A percentile compares a stretch with the other conserved stretches of the same genome.
phyloP scores from a whole-genome alignment of 2,329 filamentous ascomycete genomes.

The Claviceps paspali region DNA sequence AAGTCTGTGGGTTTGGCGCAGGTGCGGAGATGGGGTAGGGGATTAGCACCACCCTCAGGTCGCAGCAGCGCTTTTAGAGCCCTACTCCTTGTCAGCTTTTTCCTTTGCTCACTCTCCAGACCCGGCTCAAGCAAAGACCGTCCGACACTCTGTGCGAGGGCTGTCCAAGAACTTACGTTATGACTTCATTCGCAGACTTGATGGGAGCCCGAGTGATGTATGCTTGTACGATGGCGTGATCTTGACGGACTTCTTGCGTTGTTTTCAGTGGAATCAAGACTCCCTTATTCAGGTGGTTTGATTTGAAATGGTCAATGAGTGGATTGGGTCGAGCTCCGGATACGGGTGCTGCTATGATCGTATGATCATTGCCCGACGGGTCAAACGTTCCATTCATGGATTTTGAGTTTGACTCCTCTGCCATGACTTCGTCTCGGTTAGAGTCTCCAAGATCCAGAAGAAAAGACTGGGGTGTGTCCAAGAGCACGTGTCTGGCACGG shows the following conservation, averaged over 20 bases:
- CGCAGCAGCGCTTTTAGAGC: conserved; percentile 40
- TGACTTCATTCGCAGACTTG: conserved; percentile 54
- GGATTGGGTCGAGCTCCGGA: conserved; percentile 18
- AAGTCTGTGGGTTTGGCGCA: conserved; percentile 59
- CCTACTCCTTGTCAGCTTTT: conserved; percentile 20
- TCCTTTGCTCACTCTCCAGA: not conserved
- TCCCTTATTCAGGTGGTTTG: conserved; percentile 24
- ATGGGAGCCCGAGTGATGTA: conserved; percentile 60
- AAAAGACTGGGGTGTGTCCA: not conserved
- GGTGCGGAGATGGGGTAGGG: conserved; percentile 56
- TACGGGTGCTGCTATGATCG: not conserved
- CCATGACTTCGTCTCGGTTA: conserved; percentile 2
- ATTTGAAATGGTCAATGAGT: conserved; percentile 21
- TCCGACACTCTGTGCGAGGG: no score
- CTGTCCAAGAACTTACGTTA: conserved; percentile 39
- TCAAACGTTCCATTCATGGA: not conserved
- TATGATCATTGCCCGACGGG: not conserved
- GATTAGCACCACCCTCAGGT: conserved; percentile 46
- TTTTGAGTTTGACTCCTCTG: not conserved
- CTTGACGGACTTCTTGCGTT: conserved; percentile 44
- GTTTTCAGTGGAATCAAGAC: conserved; percentile 50
- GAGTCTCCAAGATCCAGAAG: not conserved
- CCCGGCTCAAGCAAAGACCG: not conserved
- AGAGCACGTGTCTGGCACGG: not conserved
- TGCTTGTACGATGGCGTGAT: conserved; percentile 43